phyloP scores from a whole-genome alignment of 345 rosid genomes.

The Psidium guajava region DNA sequence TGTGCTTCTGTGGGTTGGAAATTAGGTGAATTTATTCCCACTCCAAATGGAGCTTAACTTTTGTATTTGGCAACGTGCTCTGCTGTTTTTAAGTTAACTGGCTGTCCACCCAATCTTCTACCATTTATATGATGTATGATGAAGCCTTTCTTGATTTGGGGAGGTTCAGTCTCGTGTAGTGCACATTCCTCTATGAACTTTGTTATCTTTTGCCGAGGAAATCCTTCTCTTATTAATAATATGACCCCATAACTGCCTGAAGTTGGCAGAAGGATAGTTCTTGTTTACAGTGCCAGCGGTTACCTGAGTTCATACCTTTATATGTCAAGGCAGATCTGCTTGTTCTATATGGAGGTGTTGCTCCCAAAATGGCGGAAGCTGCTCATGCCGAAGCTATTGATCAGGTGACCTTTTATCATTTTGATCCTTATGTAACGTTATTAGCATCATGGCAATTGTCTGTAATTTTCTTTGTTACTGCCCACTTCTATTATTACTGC shows the following conservation, averaged over 20 bases:
- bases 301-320: conserved; percentile 2
- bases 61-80: neutral
- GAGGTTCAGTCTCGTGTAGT: neutral
- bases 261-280: neutral
- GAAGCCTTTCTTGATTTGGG: neutral
- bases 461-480: neutral
- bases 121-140: neutral
- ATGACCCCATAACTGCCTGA: neutral
- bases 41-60: neutral
- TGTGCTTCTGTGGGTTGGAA: neutral
- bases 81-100: neutral
- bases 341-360: conserved; percentile 83
- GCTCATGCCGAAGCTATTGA: conserved; percentile 78
- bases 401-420: conserved; percentile 31
- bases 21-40: neutral
- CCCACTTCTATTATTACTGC: neutral
- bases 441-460: neutral
- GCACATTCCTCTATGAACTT: neutral
- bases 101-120: neutral
- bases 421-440: neutral
- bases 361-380: conserved; percentile 94
- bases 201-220: neutral
- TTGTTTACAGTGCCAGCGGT: neutral
- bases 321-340: conserved; percentile 72
- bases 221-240: neutral